A percentile compares a stretch with the other conserved stretches of the same genome.
phyloP scores from a whole-genome alignment of 1,284 basidiomycete genomes.

The Leccinum ponderosum region DNA sequence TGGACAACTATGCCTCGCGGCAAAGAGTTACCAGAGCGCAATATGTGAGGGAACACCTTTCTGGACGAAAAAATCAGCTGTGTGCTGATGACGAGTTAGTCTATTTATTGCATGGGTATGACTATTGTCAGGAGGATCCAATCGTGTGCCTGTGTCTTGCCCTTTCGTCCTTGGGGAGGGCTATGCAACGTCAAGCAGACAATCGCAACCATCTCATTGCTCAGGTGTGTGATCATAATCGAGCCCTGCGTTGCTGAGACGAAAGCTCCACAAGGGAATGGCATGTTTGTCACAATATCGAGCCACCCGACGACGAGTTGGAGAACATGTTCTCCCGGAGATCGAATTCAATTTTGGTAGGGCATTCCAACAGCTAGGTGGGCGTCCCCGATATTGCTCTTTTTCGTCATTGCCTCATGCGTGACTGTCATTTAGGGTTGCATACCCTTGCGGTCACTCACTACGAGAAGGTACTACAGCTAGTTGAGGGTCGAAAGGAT shows the following conservation, averaged over 20 bases:
- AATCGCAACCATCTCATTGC: conserved; percentile 88
- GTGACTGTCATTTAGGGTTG: conserved; percentile 52
- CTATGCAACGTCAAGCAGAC: conserved; percentile 92
- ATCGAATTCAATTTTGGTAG: conserved; percentile 93
- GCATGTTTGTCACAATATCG: conserved; percentile 83
- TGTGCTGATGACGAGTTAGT: conserved; percentile 45
- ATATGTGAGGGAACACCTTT: conserved; percentile 64
- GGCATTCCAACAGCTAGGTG: conserved; percentile 89
- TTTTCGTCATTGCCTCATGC: background rate
- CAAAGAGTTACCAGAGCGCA: conserved; percentile 88
- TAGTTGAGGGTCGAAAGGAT: conserved; percentile 46
- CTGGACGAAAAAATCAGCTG: background rate
- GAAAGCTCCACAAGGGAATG: conserved; percentile 55
- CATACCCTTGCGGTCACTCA: conserved; percentile 80
- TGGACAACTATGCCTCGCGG: conserved; percentile 82
- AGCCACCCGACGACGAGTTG: conserved; percentile 45
- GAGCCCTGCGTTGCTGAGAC: background rate
- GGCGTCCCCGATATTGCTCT: conserved; percentile 11
- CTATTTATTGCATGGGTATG: conserved; percentile 88
- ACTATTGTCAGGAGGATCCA: conserved; percentile 81
- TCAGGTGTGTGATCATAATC: conserved; percentile 47
- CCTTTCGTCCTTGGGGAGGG: conserved; percentile 83
- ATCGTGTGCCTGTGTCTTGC: conserved; percentile 82
- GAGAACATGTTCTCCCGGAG: conserved; percentile 51
- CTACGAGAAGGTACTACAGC: conserved; percentile 73